Percentiles rank a stretch among this genome's conserved stretches.
phyloP scores from a whole-genome alignment of 129 eudicot species.

The Ambrosia trifida region DNA sequence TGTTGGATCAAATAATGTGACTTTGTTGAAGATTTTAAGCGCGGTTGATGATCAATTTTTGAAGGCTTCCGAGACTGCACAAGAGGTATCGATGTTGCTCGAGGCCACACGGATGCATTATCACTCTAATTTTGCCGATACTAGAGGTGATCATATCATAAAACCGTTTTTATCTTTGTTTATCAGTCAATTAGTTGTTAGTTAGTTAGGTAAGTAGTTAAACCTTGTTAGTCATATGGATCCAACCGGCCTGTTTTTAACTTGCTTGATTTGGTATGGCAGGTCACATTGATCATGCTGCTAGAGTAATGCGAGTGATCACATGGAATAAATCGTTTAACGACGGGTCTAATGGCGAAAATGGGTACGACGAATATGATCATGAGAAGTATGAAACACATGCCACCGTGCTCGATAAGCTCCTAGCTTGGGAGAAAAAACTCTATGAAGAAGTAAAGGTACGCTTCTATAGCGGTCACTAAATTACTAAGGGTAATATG shows the following conservation, averaged over 20 bases:
- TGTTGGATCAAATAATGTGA: conserved; percentile 47
- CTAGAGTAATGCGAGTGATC: conserved; percentile 94
- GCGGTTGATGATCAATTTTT: conserved; percentile 86
- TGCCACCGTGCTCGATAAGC: conserved; percentile 89
- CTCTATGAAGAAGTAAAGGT: conserved; percentile 99
- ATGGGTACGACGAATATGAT: conserved; percentile 58
- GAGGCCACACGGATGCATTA: conserved; percentile 94
- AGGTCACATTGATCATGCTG: conserved; percentile 97
- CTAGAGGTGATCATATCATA: conserved; percentile 54
- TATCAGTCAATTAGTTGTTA: not conserved
- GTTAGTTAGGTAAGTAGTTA: not conserved
- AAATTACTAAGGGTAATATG: not conserved
- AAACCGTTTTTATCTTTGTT: not conserved
- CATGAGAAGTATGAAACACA: conserved; percentile 85
- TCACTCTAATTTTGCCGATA: conserved; percentile 93
- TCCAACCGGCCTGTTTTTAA: too few species aligned
- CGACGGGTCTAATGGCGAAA: conserved; percentile 67
- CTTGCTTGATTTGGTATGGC: conserved; percentile 16
- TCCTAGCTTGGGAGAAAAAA: conserved; percentile 98
- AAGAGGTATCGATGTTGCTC: conserved; percentile 91
- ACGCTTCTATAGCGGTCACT: not conserved
- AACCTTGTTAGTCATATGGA: too few species aligned
- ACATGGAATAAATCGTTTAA: conserved; percentile 92
- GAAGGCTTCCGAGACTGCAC: conserved; percentile 86
- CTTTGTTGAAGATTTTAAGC: conserved; percentile 64